Percentiles rank a stretch among this genome's conserved stretches.
Evolutionary conservation across 2,329 filamentous ascomycete species (phyloP).

Genomic region (Orbilia brochopaga): DNA sequence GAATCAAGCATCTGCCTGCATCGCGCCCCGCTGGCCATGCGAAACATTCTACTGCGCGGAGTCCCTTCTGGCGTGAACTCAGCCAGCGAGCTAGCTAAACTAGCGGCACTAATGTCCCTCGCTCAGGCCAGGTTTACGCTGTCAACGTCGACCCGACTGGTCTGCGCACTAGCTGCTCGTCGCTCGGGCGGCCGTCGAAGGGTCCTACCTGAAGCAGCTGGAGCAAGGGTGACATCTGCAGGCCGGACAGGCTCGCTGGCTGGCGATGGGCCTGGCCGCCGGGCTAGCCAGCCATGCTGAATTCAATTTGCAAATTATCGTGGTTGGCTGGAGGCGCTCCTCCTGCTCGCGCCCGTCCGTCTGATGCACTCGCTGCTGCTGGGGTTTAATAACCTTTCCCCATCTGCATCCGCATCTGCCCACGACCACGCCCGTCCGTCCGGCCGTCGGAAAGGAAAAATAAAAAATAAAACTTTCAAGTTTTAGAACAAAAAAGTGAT

Average conservation of each 20-base stretch:
- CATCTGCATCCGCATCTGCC: not conserved
- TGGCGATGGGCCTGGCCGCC: slow-evolving; percentile 18
- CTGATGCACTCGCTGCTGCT: slow-evolving; percentile 1
- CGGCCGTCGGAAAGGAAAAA: not conserved
- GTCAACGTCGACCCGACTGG: not conserved
- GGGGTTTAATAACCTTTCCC: not conserved
- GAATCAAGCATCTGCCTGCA: not conserved
- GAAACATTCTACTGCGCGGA: too few species aligned
- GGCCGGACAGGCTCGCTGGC: not conserved
- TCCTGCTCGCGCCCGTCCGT: not conserved
- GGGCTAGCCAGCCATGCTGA: not conserved
- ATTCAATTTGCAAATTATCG: not conserved
- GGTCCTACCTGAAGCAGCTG: slow-evolving; percentile 37
- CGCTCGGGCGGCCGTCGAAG: slow-evolving; percentile 8
- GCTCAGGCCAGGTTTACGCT: too few species aligned
- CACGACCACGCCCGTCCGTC: not conserved
- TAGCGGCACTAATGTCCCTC: too few species aligned
- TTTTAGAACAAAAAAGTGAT: too few species aligned
- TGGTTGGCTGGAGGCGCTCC: slow-evolving; percentile 10
- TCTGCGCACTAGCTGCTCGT: not conserved
- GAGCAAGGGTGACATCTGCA: slow-evolving; percentile 10
- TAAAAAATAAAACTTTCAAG: not conserved
- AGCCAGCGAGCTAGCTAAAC: too few species aligned
- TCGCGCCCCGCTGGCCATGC: not conserved
- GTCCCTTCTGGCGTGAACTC: too few species aligned